Evolutionary conservation across 495 filamentous ascomycete genomes (phyloP).

Genomic region (Tirmania nivea): DNA sequence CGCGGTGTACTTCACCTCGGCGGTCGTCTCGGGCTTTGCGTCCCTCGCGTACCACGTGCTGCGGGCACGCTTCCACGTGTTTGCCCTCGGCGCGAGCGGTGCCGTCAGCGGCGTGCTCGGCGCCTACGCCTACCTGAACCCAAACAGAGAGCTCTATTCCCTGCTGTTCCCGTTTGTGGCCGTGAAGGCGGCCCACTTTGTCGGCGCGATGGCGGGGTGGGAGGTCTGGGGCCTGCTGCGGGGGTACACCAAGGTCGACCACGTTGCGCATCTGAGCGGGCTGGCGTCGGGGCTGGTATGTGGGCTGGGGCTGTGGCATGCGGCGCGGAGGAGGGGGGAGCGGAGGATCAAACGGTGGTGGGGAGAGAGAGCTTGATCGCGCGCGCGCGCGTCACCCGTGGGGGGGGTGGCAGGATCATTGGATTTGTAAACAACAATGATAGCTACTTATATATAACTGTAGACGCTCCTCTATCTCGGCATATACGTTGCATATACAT

Average conservation of each 20-base stretch:
- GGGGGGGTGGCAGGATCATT: no score
- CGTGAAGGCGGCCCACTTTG: conserved; percentile 29
- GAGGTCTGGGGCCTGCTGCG: conserved; percentile 28
- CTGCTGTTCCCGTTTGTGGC: conserved; percentile 28
- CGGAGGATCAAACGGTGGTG: neutral
- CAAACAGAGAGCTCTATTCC: conserved; percentile 28
- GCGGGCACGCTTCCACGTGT: conserved; percentile 25
- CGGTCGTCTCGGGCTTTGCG: conserved; percentile 40
- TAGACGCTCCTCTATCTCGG: no score
- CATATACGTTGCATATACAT: no score
- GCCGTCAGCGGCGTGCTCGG: conserved; percentile 45
- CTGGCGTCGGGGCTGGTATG: conserved; percentile 9
- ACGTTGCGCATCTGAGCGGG: conserved; percentile 54
- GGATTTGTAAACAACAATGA: no score
- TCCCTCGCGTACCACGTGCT: conserved; percentile 40
- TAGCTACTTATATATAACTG: no score
- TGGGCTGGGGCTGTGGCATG: conserved; percentile 3
- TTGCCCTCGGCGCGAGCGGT: conserved; percentile 52
- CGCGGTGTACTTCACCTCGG: conserved; percentile 48
- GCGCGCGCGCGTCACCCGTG: no score
- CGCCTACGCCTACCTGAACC: conserved; percentile 46
- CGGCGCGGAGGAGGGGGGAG: neutral
- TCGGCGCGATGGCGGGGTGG: conserved; percentile 25
- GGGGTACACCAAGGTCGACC: conserved; percentile 29
- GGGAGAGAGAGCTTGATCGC: neutral